Conservation (phyloP, 257 asterid species). For the Rauvolfia tetraphylla region DNA sequence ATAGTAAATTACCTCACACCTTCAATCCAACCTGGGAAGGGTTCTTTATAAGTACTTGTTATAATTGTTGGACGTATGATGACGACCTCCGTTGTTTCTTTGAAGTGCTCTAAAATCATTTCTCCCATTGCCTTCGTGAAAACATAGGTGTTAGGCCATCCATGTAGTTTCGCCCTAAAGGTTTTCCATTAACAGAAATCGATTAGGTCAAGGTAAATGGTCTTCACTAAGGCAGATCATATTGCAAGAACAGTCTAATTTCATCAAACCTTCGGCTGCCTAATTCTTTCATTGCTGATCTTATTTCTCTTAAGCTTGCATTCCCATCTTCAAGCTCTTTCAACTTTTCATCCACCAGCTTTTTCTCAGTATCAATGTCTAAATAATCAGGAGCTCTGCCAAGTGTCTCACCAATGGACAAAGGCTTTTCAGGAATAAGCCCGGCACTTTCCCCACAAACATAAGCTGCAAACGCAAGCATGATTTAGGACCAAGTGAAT, state of each 20-base stretch:
- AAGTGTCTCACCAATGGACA: constrained; percentile 43
- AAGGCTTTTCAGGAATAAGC: constrained; percentile 35
- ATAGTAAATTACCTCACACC: constrained; percentile 38
- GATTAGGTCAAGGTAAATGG: neutral
- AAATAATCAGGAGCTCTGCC: constrained; percentile 34
- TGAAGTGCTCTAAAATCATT: constrained; percentile 40
- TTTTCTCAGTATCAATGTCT: constrained; percentile 42
- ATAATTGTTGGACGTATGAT: constrained; percentile 60
- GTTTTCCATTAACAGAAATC: neutral
- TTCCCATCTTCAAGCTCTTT: constrained; percentile 27
- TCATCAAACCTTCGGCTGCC: constrained; percentile 50
- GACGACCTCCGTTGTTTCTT: constrained; percentile 27
- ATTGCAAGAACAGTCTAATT: neutral
- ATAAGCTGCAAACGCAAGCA: constrained; percentile 25
- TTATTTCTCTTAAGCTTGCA: constrained; percentile 28
- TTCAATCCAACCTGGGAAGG: constrained; percentile 67
- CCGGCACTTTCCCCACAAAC: constrained; percentile 47
- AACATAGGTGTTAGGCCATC: constrained; percentile 72
- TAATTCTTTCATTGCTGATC: constrained; percentile 45
- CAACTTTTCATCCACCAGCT: constrained; percentile 36
- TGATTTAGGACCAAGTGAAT: neutral
- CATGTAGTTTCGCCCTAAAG: constrained; percentile 49
- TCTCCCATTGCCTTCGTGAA: constrained; percentile 76
- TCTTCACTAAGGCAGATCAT: neutral
- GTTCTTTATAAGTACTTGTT: constrained; percentile 51